Conservation (phyloP, 371 early-diverging fungal species). For the Lichtheimia corymbifera region DNA sequence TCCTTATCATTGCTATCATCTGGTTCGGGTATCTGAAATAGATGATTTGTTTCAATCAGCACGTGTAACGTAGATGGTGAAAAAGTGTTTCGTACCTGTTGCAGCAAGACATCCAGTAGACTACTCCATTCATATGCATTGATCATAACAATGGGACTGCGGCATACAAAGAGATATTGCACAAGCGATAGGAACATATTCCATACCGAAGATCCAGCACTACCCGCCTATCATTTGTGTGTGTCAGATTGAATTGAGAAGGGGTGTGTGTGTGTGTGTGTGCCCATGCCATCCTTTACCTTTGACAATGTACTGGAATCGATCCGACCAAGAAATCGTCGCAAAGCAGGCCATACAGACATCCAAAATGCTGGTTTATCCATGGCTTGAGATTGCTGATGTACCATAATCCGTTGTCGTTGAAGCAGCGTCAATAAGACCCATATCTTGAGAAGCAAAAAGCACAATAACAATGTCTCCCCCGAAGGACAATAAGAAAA, state of each 20-base stretch:
- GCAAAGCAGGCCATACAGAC: conserved; percentile 41
- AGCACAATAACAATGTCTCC: conserved; percentile 41
- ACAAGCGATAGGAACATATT: conserved; percentile 48
- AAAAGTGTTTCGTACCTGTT: conserved; percentile 25
- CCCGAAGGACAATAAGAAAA: conserved; percentile 45
- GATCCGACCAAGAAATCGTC: conserved; percentile 31
- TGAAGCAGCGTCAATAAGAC: conserved; percentile 27
- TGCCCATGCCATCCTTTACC: conserved; percentile 18
- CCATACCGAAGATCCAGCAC: conserved; percentile 43
- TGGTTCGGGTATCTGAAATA: background rate
- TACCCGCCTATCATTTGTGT: conserved; percentile 26
- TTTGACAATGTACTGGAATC: conserved; percentile 24
- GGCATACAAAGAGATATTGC: conserved; percentile 42
- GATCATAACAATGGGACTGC: conserved; percentile 38
- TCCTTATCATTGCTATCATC: background rate
- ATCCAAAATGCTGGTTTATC: conserved; percentile 35
- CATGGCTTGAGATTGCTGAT: conserved; percentile 1
- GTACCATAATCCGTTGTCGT: conserved; percentile 3
- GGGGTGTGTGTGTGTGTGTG: too few species aligned
- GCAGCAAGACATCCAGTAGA: conserved; percentile 32
- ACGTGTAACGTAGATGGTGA: background rate
- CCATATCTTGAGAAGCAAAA: conserved; percentile 43
- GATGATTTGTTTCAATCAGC: background rate
- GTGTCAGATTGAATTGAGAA: background rate
- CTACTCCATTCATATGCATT: conserved; percentile 52